Base-by-base conservation (phyloP, 495 filamentous ascomycete genomes). In the Penicillium turbatum region DNA sequence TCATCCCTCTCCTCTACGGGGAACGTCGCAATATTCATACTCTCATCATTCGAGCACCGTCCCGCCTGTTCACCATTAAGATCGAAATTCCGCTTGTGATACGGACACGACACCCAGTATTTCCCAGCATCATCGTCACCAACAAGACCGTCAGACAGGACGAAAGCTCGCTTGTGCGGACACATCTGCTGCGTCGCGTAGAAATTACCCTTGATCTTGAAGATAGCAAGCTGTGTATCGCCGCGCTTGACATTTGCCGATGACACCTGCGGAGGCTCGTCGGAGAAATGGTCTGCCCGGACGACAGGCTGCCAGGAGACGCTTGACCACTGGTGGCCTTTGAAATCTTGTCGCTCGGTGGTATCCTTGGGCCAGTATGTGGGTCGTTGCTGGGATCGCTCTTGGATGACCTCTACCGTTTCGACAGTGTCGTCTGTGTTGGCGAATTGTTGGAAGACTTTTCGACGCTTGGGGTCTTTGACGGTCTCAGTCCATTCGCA, bases 151-250 rank as follows among this genome's bases (percentile, higher is more conserved):
- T 97, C 92, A 0, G 86, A 87, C 31, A 97, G 80, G 27, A 90
- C 86, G 68, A 97, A 97, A 0, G 92, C 84, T 26, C 92, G 88
- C 72, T 96, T 96, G 72, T 96, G 90, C 12, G 92, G 92, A 67
- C 92, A 97, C 92, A 97, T 97, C 67, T 97, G 91, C 78, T 97
- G 92, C 13, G 86, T 87, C n/a, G 89, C 88, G 65, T 92, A 93
- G 72, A 82, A 95, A 45, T 82, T 80, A 16, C 90, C 92, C 53
- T 82, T 81, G 56, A 97, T 78, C 64, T 90, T 90, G 81, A 93
- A 97, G 53, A 97, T 75, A 15, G 92, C 91, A 5, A 97, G 80
- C 68, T 97, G 92, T 0, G 91, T 96, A 67, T 96, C 91, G 10
- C 90, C 89, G 19, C 89, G 82, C 75, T 95, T 95, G 68, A 96